Conservation (phyloP, 139 green algal species). For the Parachlorella kessleri region DNA sequence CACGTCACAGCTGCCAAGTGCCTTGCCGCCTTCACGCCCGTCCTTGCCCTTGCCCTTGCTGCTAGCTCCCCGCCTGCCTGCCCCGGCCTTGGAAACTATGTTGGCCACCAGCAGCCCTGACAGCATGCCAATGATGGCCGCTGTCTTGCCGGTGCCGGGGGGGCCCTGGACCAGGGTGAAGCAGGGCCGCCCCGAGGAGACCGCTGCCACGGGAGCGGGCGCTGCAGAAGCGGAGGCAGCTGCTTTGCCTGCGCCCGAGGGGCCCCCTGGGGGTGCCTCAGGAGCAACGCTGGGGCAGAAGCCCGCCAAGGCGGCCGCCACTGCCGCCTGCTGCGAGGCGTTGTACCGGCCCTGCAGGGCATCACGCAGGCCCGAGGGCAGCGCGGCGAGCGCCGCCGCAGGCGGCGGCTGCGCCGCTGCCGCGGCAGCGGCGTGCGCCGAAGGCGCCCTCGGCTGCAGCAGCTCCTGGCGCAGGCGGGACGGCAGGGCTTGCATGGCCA, state of each 20-base stretch:
- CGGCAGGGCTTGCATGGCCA: conserved; percentile 15
- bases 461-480: conserved; percentile 18
- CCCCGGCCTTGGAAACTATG: neutral
- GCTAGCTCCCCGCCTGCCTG: neutral
- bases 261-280: neutral
- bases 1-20: no score
- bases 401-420: neutral
- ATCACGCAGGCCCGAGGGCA: conserved; percentile 25
- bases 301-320: conserved; percentile 40
- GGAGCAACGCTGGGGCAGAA: no score
- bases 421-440: neutral
- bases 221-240: neutral
- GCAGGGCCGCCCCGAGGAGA: no score
- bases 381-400: conserved; percentile 2
- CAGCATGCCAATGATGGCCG: conserved; percentile 80
- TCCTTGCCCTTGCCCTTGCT: no score
- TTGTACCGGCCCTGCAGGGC: conserved; percentile 57
- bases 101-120: conserved; percentile 39
- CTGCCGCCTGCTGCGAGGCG: conserved; percentile 59
- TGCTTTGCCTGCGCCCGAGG: neutral
- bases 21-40: no score
- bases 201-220: no score
- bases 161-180: conserved; percentile 84
- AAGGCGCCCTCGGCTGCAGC: conserved; percentile 9
- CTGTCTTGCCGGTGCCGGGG: conserved; percentile 95